These are phyloP conservation scores for Ammopiptanthus mongolicus DNA, from an alignment of 306 rosid genomes.

Conservation along the genomic window DNA sequence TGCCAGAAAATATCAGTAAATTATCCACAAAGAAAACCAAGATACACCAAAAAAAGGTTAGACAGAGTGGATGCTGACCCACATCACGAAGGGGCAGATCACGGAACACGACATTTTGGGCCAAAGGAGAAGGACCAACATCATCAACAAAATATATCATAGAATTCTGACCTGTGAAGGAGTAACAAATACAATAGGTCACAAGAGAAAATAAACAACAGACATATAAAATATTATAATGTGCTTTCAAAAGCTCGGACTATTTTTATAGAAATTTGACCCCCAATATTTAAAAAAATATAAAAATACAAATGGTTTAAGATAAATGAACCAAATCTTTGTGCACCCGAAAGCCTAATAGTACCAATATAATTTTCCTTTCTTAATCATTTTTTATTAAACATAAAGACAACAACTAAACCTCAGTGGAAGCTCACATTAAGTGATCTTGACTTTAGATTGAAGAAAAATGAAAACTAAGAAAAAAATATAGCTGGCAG, in stretches of 20 bases:
- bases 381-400: not conserved
- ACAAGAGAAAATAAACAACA: slow-evolving; percentile 8
- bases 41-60: slow-evolving; percentile 19
- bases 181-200: slow-evolving; percentile 27
- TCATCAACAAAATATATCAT: slow-evolving; percentile 91
- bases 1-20: slow-evolving; percentile 37
- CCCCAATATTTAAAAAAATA: not conserved
- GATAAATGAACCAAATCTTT: not conserved
- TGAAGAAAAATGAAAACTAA: not conserved
- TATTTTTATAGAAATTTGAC: not conserved
- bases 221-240: not conserved
- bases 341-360: not conserved
- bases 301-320: not conserved
- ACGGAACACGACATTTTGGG: slow-evolving; percentile 81
- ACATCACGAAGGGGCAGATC: slow-evolving; percentile 99
- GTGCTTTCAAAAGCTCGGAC: not conserved
- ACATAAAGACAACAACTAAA: slow-evolving; percentile 14
- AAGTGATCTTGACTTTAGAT: not conserved
- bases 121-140: slow-evolving; percentile 92
- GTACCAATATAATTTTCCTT: not conserved
- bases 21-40: slow-evolving; percentile 14
- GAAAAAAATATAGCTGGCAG: slow-evolving; percentile 13
- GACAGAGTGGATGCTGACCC: slow-evolving; percentile 96
- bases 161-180: slow-evolving; percentile 80
- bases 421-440: not conserved